Evolutionary conservation across 768 basidiomycete genomes (phyloP).

Genomic region (Tulasnella sp.): DNA sequence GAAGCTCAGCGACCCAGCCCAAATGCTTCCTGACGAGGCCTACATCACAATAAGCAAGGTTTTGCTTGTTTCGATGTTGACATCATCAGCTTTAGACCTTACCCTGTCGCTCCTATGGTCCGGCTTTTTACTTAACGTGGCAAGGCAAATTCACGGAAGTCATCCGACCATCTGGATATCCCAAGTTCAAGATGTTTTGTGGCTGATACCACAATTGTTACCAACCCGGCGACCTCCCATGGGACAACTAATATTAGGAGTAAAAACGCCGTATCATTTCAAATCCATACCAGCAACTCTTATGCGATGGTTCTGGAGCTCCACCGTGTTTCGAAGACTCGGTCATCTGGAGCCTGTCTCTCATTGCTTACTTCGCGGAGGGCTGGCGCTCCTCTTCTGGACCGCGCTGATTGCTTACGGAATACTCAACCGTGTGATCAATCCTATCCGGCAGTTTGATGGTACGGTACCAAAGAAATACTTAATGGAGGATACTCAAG

Average conservation of each 20-base stretch:
- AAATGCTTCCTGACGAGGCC: not conserved
- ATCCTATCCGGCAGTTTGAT: not conserved
- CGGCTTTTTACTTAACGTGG: not conserved
- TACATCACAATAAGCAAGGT: not conserved
- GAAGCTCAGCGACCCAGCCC: not conserved
- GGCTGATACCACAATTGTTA: not conserved
- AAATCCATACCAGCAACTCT: not conserved
- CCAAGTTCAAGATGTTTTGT: not conserved
- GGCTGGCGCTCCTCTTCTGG: not conserved
- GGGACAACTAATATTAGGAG: not conserved
- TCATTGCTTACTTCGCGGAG: not conserved
- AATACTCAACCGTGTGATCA: not conserved
- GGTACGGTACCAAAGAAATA: not conserved
- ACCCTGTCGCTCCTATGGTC: not conserved
- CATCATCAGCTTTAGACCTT: not conserved
- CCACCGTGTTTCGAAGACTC: not conserved
- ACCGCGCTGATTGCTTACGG: not conserved
- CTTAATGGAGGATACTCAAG: not conserved
- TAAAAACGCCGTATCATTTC: not conserved
- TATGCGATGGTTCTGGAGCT: not conserved
- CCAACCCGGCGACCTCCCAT: not conserved
- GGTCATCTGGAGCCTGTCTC: not conserved
- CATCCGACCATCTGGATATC: not conserved
- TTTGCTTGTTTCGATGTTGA: not conserved
- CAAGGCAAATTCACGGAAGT: not conserved